Evolutionary conservation across 192 early-diverging fungal genomes (phyloP).

Genomic region (Backusella westeae): DNA sequence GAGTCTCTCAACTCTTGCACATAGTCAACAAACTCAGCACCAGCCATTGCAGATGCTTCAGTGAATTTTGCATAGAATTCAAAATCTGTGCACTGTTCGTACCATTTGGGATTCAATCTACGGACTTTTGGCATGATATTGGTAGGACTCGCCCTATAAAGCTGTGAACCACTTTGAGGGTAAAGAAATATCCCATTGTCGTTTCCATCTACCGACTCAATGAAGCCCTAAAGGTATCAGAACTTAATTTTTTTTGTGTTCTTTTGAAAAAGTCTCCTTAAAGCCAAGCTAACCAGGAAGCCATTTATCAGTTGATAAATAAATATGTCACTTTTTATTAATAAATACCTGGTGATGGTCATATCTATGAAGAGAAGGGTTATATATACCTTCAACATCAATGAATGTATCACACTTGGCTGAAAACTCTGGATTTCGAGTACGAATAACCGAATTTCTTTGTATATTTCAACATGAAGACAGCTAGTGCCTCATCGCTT

Average conservation of each 20-base stretch:
- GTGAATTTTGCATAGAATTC: constrained; percentile 64
- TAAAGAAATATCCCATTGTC: background rate
- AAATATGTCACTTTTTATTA: background rate
- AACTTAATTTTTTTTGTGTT: too few species aligned
- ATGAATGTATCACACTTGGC: constrained; percentile 78
- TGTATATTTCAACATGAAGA: constrained; percentile 69
- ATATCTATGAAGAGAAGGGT: constrained; percentile 63
- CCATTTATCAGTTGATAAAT: too few species aligned
- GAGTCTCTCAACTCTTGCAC: constrained; percentile 53
- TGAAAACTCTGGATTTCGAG: constrained; percentile 65
- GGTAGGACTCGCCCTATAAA: constrained; percentile 76
- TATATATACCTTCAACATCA: constrained; percentile 86
- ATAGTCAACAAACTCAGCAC: constrained; percentile 46
- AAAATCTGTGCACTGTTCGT: constrained; percentile 63
- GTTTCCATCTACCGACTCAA: background rate
- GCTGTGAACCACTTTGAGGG: constrained; percentile 38
- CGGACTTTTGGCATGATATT: constrained; percentile 71
- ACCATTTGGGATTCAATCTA: constrained; percentile 92
- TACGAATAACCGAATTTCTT: constrained; percentile 64
- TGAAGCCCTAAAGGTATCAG: background rate
- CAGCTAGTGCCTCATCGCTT: constrained; percentile 83
- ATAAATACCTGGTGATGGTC: constrained; percentile 75
- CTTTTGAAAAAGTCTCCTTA: too few species aligned
- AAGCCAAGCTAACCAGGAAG: too few species aligned
- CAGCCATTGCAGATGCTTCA: constrained; percentile 69